Percentiles rank a stretch among this genome's conserved stretches.
phyloP scores from a whole-genome alignment of 345 rosid species.

The Ricinus communis region DNA sequence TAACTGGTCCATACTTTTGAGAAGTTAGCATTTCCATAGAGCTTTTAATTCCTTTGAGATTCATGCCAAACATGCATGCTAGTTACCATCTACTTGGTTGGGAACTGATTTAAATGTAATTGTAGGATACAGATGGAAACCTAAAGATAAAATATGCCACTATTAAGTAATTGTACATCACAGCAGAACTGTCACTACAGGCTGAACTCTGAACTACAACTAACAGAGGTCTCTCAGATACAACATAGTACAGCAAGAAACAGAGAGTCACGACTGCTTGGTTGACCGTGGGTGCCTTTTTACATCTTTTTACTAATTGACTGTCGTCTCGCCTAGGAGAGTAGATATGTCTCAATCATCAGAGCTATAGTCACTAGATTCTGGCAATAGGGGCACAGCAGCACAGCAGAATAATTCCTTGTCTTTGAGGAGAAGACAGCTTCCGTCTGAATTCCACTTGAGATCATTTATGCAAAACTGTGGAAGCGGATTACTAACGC shows the following conservation, averaged over 20 bases:
- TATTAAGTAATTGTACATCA: slow-evolving; percentile 10
- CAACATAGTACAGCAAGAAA: not conserved
- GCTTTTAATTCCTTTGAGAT: not conserved
- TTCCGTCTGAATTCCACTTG: slow-evolving; percentile 90
- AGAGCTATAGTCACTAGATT: slow-evolving; percentile 89
- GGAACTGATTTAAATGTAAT: not conserved
- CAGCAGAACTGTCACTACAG: slow-evolving; percentile 1
- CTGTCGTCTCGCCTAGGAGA: slow-evolving; percentile 2
- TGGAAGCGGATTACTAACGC: slow-evolving; percentile 70
- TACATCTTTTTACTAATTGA: not conserved
- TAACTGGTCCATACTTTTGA: not conserved
- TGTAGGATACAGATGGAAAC: not conserved
- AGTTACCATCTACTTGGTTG: not conserved
- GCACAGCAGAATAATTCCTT: slow-evolving; percentile 89
- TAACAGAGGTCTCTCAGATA: not conserved
- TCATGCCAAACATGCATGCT: not conserved
- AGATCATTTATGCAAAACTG: slow-evolving; percentile 70
- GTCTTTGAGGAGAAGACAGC: slow-evolving; percentile 90
- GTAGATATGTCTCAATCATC: slow-evolving; percentile 50
- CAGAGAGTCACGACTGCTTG: not conserved
- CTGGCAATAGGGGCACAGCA: slow-evolving; percentile 62
- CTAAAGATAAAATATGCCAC: not conserved
- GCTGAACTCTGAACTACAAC: slow-evolving; percentile 8
- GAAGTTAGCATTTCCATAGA: not conserved
- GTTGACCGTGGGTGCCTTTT: not conserved